Conservation (phyloP, 75 land plant genomes). For the Ceratopteris richardii region DNA sequence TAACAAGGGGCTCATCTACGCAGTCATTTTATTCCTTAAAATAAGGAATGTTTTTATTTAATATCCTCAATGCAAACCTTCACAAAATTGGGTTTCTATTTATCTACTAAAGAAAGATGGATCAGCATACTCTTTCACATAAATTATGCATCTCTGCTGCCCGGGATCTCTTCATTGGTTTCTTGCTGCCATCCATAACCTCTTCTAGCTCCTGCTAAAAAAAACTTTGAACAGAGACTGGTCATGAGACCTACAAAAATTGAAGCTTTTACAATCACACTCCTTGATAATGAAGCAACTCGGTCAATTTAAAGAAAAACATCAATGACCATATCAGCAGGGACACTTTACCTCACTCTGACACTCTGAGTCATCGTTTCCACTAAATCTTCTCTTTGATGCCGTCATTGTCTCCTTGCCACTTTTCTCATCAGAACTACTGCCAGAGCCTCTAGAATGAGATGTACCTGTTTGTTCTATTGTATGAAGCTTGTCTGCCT, state of each 20-base stretch:
- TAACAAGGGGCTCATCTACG: background rate
- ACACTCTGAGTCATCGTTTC: conserved; percentile 27
- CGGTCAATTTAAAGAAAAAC: background rate
- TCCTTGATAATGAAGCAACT: too few relatives aligned
- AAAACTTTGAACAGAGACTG: background rate
- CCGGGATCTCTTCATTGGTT: conserved; percentile 47
- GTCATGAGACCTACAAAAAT: too few relatives aligned
- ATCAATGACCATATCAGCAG: conserved; percentile 6
- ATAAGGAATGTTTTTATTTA: too few relatives aligned
- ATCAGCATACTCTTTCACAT: conserved; percentile 47
- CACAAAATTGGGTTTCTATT: too few relatives aligned
- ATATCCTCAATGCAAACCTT: too few relatives aligned
- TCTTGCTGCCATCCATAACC: conserved; percentile 9
- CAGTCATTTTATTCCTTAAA: background rate
- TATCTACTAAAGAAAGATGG: too few relatives aligned
- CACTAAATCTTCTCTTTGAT: background rate
- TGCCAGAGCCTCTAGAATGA: conserved; percentile 1
- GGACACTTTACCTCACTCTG: conserved; percentile 35
- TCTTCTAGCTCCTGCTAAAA: conserved; percentile 15
- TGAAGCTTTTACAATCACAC: too few relatives aligned
- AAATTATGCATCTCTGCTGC: conserved; percentile 80
- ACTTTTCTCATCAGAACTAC: conserved; percentile 5
- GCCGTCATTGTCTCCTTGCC: background rate
- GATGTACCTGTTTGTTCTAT: background rate
- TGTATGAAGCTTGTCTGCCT: background rate